Percentiles rank a stretch among this genome's conserved stretches.
phyloP scores from a whole-genome alignment of 2,329 filamentous ascomycete genomes.

The Metarhizium sp. region DNA sequence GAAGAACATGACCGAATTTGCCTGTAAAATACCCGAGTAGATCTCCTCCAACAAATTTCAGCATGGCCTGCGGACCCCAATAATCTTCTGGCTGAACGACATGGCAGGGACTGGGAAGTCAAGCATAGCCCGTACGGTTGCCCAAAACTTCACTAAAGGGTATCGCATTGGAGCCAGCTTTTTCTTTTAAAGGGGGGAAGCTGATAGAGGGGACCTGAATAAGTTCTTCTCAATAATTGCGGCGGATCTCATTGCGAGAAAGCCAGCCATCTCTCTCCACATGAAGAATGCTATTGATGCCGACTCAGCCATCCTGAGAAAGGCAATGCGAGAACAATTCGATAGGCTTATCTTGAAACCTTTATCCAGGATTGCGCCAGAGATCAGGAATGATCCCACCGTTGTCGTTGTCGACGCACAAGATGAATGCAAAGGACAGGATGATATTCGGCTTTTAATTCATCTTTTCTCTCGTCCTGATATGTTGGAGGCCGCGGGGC shows the following conservation, averaged over 20 bases:
- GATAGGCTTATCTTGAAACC: constrained; percentile 28
- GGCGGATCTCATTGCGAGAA: constrained; percentile 17
- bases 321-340: constrained; percentile 27
- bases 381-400: neutral
- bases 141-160: constrained; percentile 3
- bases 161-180: constrained; percentile 26
- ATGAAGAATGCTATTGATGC: constrained; percentile 21
- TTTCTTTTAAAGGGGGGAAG: constrained; percentile 35
- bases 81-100: constrained; percentile 27
- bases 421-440: constrained; percentile 17
- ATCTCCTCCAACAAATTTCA: constrained; percentile 17
- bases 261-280: constrained; percentile 17
- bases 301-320: constrained; percentile 18
- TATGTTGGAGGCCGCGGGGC: neutral
- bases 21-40: constrained; percentile 18
- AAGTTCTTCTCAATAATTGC: constrained; percentile 32
- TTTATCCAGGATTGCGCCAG: constrained; percentile 8
- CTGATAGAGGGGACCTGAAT: constrained; percentile 23
- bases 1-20: constrained; percentile 24
- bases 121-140: constrained; percentile 25
- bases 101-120: constrained; percentile 31
- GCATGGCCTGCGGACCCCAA: constrained; percentile 16
- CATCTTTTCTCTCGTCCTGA: constrained; percentile 2
- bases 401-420: constrained; percentile 26
- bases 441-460: constrained; percentile 22